phyloP scores from a whole-genome alignment of 2,329 filamentous ascomycete species.

The Fusarium annulatum region DNA sequence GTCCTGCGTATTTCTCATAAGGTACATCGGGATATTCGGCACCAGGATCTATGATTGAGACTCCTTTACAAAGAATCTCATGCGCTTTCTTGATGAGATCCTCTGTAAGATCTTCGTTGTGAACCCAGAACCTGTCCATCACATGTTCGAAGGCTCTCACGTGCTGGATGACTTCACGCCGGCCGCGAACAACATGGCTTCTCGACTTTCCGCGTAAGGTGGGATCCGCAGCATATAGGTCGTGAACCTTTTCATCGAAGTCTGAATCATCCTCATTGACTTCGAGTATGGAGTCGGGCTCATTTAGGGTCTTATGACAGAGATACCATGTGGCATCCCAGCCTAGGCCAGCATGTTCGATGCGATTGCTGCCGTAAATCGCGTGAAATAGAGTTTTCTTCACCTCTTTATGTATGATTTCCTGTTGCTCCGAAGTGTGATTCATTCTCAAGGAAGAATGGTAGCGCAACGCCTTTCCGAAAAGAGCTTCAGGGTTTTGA shows the following conservation, averaged over 20 bases:
- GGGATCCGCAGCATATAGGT: background rate
- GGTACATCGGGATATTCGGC: background rate
- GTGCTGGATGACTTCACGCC: slow-evolving; percentile 40
- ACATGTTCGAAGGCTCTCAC: slow-evolving; percentile 37
- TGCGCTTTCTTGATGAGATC: slow-evolving; percentile 36
- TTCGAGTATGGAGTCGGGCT: background rate
- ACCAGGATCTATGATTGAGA: slow-evolving; percentile 7
- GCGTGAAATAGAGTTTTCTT: background rate
- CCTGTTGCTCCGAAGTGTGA: background rate
- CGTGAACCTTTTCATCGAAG: background rate
- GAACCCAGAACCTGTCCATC: slow-evolving; percentile 9
- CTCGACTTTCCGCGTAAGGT: background rate
- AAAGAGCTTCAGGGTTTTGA: background rate
- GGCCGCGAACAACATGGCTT: slow-evolving; percentile 17
- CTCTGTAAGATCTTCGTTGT: slow-evolving; percentile 21
- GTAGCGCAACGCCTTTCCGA: background rate
- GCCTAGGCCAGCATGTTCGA: background rate
- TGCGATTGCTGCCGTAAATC: background rate
- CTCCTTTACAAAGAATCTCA: slow-evolving; percentile 20
- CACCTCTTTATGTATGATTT: no score
- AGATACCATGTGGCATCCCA: background rate
- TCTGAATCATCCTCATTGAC: background rate
- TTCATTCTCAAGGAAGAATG: background rate
- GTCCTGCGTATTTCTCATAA: slow-evolving; percentile 39
- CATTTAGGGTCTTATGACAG: background rate